Evolutionary conservation across 1,284 basidiomycete genomes (phyloP).

Genomic region (Microbotryum silenes-acaulis): DNA sequence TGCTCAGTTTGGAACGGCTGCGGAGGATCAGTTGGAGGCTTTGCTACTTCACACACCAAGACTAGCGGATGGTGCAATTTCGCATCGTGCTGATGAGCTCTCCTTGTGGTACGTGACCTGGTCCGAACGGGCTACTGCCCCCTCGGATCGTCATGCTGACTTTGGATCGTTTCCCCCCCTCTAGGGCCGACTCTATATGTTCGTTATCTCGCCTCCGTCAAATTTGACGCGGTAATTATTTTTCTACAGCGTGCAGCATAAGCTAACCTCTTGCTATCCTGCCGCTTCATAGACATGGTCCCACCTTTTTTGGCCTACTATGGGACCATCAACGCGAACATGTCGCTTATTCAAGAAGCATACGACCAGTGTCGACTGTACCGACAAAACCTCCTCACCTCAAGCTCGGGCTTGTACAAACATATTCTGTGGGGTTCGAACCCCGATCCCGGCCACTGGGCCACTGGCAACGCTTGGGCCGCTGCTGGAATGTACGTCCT

Average conservation of each 20-base stretch:
- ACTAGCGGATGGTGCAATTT: constrained; percentile 67
- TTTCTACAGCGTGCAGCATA: too few species aligned
- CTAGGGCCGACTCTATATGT: constrained; percentile 30
- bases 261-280: neutral
- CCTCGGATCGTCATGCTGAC: neutral
- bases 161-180: neutral
- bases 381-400: constrained; percentile 46
- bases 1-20: constrained; percentile 10
- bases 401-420: constrained; percentile 53
- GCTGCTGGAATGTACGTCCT: constrained; percentile 57
- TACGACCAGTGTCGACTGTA: constrained; percentile 75
- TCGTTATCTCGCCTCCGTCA: constrained; percentile 36
- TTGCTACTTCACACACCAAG: constrained; percentile 36
- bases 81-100: constrained; percentile 58
- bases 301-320: constrained; percentile 72
- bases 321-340: constrained; percentile 62
- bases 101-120: constrained; percentile 22
- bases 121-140: neutral
- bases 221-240: too few species aligned
- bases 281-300: constrained; percentile 16
- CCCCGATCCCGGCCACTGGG: constrained; percentile 32
- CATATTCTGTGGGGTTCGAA: constrained; percentile 55
- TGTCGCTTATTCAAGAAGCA: constrained; percentile 59
- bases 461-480: constrained; percentile 65
- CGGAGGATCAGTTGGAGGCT: constrained; percentile 21